These are phyloP conservation scores for Monosporascus sp. DNA, from an alignment of 2,329 filamentous ascomycete genomes.

Conservation along the genomic window DNA sequence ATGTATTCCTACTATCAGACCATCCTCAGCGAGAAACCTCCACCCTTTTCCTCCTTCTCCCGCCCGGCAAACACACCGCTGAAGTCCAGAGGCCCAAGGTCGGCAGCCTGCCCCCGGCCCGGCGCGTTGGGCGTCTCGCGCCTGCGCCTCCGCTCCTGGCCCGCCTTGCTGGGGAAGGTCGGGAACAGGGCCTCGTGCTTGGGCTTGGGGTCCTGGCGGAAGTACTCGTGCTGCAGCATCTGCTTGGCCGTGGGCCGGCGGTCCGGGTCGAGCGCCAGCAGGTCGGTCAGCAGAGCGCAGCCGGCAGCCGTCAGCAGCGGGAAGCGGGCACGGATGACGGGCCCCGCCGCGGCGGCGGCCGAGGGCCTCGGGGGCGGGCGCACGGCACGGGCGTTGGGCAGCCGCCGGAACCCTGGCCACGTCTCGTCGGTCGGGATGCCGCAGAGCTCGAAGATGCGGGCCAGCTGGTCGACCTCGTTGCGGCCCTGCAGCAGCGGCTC, in stretches of 20 bases:
- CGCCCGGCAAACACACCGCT: constrained; percentile 65
- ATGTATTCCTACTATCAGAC: constrained; percentile 26
- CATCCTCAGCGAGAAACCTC: constrained; percentile 62
- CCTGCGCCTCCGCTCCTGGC: constrained; percentile 73
- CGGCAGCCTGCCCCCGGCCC: constrained; percentile 61
- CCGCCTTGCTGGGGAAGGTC: constrained; percentile 92
- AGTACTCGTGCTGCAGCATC: constrained; percentile 77
- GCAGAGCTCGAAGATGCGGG: constrained; percentile 82
- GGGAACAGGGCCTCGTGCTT: constrained; percentile 93
- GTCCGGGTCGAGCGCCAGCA: constrained; percentile 72
- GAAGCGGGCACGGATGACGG: constrained; percentile 70
- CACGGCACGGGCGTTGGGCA: constrained; percentile 80
- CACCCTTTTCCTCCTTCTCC: constrained; percentile 59
- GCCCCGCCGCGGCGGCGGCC: constrained; percentile 31
- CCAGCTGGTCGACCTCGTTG: constrained; percentile 88
- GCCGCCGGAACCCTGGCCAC: constrained; percentile 81
- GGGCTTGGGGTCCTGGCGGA: constrained; percentile 80
- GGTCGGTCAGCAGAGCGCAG: constrained; percentile 57
- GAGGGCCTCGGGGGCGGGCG: constrained; percentile 53
- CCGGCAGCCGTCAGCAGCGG: constrained; percentile 75
- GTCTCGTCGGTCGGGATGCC: constrained; percentile 75
- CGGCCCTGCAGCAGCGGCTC: constrained; percentile 80
- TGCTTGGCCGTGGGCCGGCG: constrained; percentile 64
- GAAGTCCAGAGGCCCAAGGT: constrained; percentile 56
- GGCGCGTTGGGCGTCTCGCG: constrained; percentile 79